Percentiles rank a stretch among this genome's conserved stretches.
These are phyloP conservation scores for Xylariaceae sp. DNA, from an alignment of 2,329 filamentous ascomycete species.

Conservation along the genomic window DNA sequence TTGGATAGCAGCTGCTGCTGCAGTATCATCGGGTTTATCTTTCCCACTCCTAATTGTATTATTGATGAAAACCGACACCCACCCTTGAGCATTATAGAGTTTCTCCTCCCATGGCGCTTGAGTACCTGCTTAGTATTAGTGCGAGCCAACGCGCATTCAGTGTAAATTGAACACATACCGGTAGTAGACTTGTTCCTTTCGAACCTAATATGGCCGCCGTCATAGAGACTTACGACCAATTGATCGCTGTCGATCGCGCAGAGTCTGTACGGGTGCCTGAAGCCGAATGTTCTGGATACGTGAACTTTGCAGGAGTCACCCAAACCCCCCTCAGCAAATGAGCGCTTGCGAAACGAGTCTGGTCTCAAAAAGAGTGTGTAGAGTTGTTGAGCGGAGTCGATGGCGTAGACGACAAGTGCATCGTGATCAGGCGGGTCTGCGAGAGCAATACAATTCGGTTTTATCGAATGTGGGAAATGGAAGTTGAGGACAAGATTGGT, in stretches of 20 bases:
- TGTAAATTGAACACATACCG: constrained; percentile 32
- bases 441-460: constrained; percentile 74
- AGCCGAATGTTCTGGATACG: constrained; percentile 66
- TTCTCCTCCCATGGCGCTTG: constrained; percentile 61
- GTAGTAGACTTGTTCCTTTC: constrained; percentile 51
- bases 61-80: constrained; percentile 61
- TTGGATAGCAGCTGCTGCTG: constrained; percentile 60
- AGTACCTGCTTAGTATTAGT: constrained; percentile 18
- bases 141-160: constrained; percentile 12
- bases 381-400: constrained; percentile 70
- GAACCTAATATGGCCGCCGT: constrained; percentile 71
- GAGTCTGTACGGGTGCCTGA: constrained; percentile 77
- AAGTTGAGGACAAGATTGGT: constrained; percentile 73
- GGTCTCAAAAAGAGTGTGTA: constrained; percentile 80
- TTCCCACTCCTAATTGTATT: constrained; percentile 56
- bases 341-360: constrained; percentile 71
- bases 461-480: constrained; percentile 68
- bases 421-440: constrained; percentile 68
- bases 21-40: constrained; percentile 61
- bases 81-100: constrained; percentile 69
- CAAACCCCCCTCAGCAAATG: constrained; percentile 68
- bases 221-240: constrained; percentile 74
- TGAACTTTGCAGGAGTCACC: constrained; percentile 73
- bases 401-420: constrained; percentile 56
- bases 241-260: constrained; percentile 69